Evolutionary conservation across 441 rosid species (phyloP).

Genomic region (Iberis amara): DNA sequence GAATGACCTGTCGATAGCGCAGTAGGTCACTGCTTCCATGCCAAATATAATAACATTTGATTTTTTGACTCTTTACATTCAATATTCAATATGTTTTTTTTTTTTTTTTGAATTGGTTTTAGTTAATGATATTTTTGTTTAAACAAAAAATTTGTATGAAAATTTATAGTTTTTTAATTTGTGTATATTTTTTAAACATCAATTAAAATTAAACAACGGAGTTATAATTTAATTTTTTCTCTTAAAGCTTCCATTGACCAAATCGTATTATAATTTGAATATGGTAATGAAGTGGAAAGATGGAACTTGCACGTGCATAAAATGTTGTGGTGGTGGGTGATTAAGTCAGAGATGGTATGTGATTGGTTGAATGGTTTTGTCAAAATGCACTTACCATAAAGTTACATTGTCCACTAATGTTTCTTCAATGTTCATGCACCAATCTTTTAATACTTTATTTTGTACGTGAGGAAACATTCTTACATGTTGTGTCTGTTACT

Average conservation of each 20-base stretch:
- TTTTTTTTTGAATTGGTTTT: too few species aligned
- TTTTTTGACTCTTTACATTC: too few species aligned
- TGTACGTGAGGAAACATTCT: slow-evolving; percentile 1
- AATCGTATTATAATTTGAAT: background rate
- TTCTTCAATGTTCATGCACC: slow-evolving; percentile 29
- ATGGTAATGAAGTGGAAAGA: slow-evolving; percentile 3
- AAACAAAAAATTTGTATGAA: too few species aligned
- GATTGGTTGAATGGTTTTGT: slow-evolving; percentile 28
- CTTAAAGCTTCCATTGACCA: slow-evolving; percentile 7
- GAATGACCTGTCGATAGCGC: too few species aligned
- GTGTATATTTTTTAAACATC: too few species aligned
- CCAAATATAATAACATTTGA: too few species aligned
- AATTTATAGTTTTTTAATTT: too few species aligned
- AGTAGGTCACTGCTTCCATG: too few species aligned
- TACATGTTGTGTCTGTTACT: too few species aligned
- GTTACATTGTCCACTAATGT: slow-evolving; percentile 18
- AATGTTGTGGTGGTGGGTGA: slow-evolving; percentile 23
- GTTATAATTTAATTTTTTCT: background rate
- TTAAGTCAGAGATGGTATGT: slow-evolving; percentile 25
- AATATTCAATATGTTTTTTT: too few species aligned
- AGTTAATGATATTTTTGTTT: too few species aligned
- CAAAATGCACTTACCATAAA: slow-evolving; percentile 31
- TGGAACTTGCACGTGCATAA: slow-evolving; percentile 19
- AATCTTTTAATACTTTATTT: background rate
- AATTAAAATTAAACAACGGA: too few species aligned